phyloP scores from a whole-genome alignment of 306 rosid species.

The Pyrus betulifolia region DNA sequence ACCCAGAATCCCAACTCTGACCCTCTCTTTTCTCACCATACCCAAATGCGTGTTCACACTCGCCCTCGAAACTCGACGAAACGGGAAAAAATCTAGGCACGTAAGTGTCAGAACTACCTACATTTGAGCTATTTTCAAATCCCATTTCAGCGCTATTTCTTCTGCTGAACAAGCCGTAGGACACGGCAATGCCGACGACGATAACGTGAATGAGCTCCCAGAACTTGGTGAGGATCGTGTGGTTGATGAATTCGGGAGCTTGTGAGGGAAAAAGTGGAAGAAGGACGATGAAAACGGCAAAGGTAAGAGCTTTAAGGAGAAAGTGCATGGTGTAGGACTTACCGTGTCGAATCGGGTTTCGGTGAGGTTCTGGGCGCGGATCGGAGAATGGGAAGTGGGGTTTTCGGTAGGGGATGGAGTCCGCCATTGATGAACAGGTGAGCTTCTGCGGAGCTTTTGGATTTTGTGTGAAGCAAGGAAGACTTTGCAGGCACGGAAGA shows the following conservation, averaged over 20 bases:
- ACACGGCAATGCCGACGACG: slow-evolving; percentile 76
- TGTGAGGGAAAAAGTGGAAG: slow-evolving; percentile 80
- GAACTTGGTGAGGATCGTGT: slow-evolving; percentile 45
- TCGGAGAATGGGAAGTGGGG: slow-evolving; percentile 36
- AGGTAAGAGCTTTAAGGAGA: slow-evolving; percentile 43
- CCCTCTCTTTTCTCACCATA: slow-evolving; percentile 24
- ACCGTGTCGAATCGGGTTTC: slow-evolving; percentile 35
- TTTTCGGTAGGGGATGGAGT: slow-evolving; percentile 40
- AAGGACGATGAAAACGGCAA: slow-evolving; percentile 29
- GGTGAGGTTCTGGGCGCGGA: slow-evolving; percentile 24
- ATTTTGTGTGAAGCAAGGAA: slow-evolving; percentile 34
- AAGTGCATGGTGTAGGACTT: slow-evolving; percentile 41
- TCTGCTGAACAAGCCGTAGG: slow-evolving; percentile 72
- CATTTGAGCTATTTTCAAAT: slow-evolving; percentile 24
- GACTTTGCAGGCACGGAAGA: slow-evolving; percentile 43
- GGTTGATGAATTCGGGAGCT: slow-evolving; percentile 75
- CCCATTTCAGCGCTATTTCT: slow-evolving; percentile 39
- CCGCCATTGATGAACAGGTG: slow-evolving; percentile 45
- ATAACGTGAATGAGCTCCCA: slow-evolving; percentile 85
- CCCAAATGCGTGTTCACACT: slow-evolving; percentile 27
- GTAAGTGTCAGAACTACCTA: slow-evolving; percentile 34
- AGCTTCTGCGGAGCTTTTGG: slow-evolving; percentile 4
- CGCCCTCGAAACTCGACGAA: slow-evolving; percentile 50
- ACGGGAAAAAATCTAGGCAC: slow-evolving; percentile 59
- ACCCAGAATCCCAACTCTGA: slow-evolving; percentile 38